A percentile compares a stretch with the other conserved stretches of the same genome.
These are phyloP conservation scores for Akanthomyces dipterigenus DNA, from an alignment of 2,329 filamentous ascomycete genomes.

Conservation along the genomic window DNA sequence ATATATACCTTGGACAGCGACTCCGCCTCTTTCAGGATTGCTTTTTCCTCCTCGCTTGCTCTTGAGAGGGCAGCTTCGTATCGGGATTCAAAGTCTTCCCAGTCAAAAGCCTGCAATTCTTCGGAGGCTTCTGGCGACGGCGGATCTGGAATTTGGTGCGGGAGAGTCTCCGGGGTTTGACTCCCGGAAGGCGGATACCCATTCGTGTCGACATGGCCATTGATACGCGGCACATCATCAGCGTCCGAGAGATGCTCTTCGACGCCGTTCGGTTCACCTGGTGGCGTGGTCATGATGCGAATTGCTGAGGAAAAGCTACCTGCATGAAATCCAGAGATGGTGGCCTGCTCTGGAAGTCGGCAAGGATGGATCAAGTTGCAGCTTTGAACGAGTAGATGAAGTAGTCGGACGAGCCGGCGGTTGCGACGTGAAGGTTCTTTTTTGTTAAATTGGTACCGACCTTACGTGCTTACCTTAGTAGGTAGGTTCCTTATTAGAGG, in stretches of 20 bases:
- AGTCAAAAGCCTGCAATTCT: constrained; percentile 50
- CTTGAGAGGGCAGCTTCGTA: constrained; percentile 61
- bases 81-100: constrained; percentile 65
- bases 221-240: background rate
- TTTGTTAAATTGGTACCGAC: background rate
- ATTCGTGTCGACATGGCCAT: background rate
- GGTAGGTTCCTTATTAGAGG: no score
- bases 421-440: background rate
- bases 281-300: background rate
- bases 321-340: background rate
- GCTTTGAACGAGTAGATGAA: background rate
- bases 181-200: background rate
- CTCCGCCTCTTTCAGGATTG: constrained; percentile 61
- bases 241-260: background rate
- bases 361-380: background rate
- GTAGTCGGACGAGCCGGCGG: background rate
- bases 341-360: no score
- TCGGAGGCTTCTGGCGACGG: background rate
- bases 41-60: constrained; percentile 56
- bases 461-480: no score
- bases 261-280: constrained; percentile 5
- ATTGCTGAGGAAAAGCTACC: background rate
- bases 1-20: constrained; percentile 54
- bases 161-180: background rate
- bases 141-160: background rate